Base-by-base conservation (phyloP, 2,329 filamentous ascomycete genomes). In the Aspergillus versicolor region DNA sequence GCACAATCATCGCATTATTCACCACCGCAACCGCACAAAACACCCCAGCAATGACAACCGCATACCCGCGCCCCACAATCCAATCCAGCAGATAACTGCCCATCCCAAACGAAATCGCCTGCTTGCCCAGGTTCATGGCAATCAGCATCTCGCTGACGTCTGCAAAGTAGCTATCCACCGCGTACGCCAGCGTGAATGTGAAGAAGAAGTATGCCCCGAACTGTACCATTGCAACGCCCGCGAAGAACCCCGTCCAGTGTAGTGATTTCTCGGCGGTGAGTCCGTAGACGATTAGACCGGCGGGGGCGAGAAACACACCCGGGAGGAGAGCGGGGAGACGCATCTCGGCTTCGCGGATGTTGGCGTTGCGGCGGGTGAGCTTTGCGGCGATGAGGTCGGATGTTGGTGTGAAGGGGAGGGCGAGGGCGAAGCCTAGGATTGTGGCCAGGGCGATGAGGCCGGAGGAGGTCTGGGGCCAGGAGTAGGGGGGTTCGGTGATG, bases 101-200 rank as follows among this genome's bases (percentile, higher is more conserved):
- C 68, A 83, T 77, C 1, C 80, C 81, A 59, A 83, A 84, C 55
- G 77, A 81, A 51, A 83, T 81, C 3, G 81, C 79, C 68, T 83
- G 81, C 65, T 83, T 83, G 11, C 81, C 81, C n/a, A 84, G 65
- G 61, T 83, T 83, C 77, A 83, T 83, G 3, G 81, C 81, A 58
- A 84, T 86, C 11, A 86, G 76, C 83, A 86, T 85, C 71, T 86
- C 84, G 22, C 79, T 81, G n/a, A 83, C 81, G 61, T 85, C 84
- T 34, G 79, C 75, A 19, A 79, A 81, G 68, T 86, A 84, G 52
- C 77, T 81, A 65, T 86, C 84, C 38, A 86, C 80, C 1, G 84
- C 83, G 63, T 87, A 86, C 2, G 83, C 84, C 8, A 87, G 75
- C 11, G 82, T 82, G 63, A 85, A 83, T 13, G 79, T 81, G 67